Percentiles rank a stretch among this genome's conserved stretches.
Conservation (phyloP, 2,329 filamentous ascomycete species). For the Chaetomium globosum region DNA sequence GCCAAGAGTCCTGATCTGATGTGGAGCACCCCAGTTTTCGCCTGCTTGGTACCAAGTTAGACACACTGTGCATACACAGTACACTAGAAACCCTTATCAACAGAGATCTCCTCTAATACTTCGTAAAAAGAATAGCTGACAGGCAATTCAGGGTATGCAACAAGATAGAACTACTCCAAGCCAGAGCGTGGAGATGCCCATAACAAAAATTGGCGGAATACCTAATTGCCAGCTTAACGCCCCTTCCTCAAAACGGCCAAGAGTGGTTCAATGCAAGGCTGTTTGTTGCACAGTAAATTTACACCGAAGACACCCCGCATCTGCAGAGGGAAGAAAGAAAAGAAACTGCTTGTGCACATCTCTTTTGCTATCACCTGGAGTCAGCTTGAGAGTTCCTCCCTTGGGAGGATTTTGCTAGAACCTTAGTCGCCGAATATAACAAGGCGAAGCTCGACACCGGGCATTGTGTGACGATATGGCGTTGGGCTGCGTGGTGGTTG, state of each 20-base stretch:
- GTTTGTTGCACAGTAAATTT: neutral
- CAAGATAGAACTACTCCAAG: too few species aligned
- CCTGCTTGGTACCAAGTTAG: neutral
- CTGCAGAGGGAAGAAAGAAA: too few species aligned
- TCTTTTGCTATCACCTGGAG: neutral
- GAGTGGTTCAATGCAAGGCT: neutral
- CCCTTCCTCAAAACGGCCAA: too few species aligned
- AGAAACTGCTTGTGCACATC: neutral
- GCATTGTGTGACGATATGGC: neutral
- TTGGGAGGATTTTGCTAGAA: neutral
- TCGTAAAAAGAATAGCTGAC: neutral
- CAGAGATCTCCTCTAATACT: neutral
- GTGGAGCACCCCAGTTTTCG: slow-evolving; percentile 12
- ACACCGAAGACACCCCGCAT: too few species aligned
- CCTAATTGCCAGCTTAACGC: too few species aligned
- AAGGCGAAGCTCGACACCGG: neutral
- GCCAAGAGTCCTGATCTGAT: slow-evolving; percentile 14
- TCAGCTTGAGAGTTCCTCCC: neutral
- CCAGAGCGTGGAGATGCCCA: neutral
- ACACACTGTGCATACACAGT: neutral
- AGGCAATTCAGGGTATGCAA: neutral
- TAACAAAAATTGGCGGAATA: neutral
- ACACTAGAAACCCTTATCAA: neutral
- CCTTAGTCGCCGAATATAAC: neutral
- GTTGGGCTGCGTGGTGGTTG: neutral